These are phyloP conservation scores for Musa acuminata DNA, from an alignment of 176 grass and related monocot genomes.

Conservation along the genomic window DNA sequence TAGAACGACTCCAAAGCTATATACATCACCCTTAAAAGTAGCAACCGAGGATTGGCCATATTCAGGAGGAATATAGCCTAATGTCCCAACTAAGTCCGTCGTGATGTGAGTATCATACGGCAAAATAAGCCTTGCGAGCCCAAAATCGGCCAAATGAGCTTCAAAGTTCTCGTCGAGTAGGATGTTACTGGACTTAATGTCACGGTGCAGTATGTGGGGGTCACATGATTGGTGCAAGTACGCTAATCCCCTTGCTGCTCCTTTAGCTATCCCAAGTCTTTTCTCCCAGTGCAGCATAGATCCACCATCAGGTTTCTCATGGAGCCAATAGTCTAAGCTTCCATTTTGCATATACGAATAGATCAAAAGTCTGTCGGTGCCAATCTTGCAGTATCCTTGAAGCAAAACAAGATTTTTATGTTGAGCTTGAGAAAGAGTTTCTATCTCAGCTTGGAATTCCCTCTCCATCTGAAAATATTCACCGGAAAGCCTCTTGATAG, in stretches of 20 bases:
- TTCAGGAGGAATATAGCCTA: conserved; percentile 95
- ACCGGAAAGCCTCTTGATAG: conserved; percentile 89
- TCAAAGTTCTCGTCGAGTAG: conserved; percentile 80
- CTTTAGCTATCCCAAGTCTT: conserved; percentile 84
- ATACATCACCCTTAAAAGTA: conserved; percentile 95
- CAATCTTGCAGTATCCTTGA: conserved; percentile 93
- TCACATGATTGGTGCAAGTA: conserved; percentile 84
- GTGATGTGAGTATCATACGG: conserved; percentile 97
- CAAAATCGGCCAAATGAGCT: conserved; percentile 95
- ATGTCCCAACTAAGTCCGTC: conserved; percentile 85
- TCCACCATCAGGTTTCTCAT: conserved; percentile 65
- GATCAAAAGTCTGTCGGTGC: conserved; percentile 72
- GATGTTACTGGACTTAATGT: conserved; percentile 97
- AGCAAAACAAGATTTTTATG: conserved; percentile 95
- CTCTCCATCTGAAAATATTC: conserved; percentile 91
- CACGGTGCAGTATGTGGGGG: conserved; percentile 92
- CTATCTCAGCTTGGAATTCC: conserved; percentile 95
- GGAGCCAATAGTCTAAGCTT: conserved; percentile 91
- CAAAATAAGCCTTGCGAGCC: conserved; percentile 84
- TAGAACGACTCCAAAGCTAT: conserved; percentile 94
- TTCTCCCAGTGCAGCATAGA: conserved; percentile 59
- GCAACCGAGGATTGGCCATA: conserved; percentile 85
- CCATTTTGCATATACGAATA: conserved; percentile 98
- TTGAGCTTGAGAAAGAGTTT: conserved; percentile 82
- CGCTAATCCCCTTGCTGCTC: conserved; percentile 63